These are phyloP conservation scores for Tetrahymena elliotti DNA, from an alignment of 73 alveolate species.

Conservation along the genomic window DNA sequence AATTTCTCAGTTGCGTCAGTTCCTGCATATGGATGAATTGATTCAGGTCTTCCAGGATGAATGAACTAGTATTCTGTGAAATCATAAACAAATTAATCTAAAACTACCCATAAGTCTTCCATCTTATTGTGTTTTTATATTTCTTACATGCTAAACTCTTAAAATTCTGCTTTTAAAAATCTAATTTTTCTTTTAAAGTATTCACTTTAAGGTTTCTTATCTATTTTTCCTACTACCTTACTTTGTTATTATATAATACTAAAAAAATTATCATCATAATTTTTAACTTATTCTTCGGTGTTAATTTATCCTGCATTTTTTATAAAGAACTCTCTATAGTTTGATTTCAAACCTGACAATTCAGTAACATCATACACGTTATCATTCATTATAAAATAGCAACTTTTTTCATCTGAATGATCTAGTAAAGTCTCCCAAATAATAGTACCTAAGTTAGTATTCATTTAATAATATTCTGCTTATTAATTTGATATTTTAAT, in stretches of 20 bases:
- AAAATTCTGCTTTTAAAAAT: neutral
- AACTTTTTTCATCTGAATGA: neutral
- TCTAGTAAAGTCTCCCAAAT: neutral
- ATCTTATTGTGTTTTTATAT: neutral
- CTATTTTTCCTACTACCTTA: neutral
- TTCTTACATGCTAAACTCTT: neutral
- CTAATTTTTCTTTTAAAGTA: neutral
- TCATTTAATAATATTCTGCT: neutral
- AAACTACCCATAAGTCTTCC: neutral
- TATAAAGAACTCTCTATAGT: neutral
- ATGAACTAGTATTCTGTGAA: neutral
- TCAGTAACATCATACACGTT: neutral
- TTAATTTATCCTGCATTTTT: neutral
- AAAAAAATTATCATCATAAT: neutral
- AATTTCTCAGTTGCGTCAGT: neutral
- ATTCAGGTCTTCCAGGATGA: neutral
- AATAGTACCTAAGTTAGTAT: neutral
- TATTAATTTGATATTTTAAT: neutral
- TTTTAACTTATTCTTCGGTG: neutral
- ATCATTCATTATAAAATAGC: neutral
- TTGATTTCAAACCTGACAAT: neutral
- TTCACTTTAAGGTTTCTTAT: neutral
- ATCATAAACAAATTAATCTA: neutral
- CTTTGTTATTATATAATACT: neutral
- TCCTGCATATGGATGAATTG: neutral